Percentiles rank a stretch among this genome's conserved stretches.
Conservation (phyloP, 106 monocot genomes). For the Agapanthus africanus region DNA sequence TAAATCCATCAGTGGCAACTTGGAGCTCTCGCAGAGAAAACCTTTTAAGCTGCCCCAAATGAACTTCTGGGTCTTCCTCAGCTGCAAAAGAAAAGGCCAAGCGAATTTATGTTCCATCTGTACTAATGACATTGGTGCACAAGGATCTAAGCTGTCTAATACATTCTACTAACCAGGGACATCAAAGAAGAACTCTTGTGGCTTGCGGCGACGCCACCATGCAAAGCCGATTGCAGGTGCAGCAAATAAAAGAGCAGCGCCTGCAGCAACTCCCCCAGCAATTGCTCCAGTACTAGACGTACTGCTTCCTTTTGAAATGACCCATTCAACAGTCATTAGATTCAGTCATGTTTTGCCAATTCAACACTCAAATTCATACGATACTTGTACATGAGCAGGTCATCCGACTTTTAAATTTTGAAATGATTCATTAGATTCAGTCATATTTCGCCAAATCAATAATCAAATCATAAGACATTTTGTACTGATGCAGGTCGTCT, state of each 20-base stretch:
- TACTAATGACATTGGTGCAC: too few relatives aligned
- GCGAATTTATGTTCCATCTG: too few relatives aligned
- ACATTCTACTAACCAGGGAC: slow-evolving; percentile 39
- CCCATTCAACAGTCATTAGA: slow-evolving; percentile 1
- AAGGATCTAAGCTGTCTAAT: background rate
- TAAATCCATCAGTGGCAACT: slow-evolving; percentile 68
- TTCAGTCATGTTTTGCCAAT: too few relatives aligned
- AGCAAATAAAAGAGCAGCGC: slow-evolving; percentile 51
- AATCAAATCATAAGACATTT: background rate
- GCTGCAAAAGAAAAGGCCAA: slow-evolving; percentile 17
- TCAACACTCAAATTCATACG: too few relatives aligned
- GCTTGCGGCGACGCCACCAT: slow-evolving; percentile 53
- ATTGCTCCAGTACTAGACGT: slow-evolving; percentile 53
- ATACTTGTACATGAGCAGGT: too few relatives aligned
- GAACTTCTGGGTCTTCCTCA: slow-evolving; percentile 71
- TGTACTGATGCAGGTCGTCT: background rate
- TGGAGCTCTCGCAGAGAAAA: slow-evolving; percentile 64
- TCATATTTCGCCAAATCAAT: background rate
- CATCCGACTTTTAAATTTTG: too few relatives aligned
- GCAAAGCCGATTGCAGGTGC: slow-evolving; percentile 60
- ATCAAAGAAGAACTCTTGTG: slow-evolving; percentile 57
- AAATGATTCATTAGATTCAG: too few relatives aligned
- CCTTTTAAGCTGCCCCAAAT: slow-evolving; percentile 64
- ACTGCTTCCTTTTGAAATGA: slow-evolving; percentile 23
- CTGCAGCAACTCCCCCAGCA: slow-evolving; percentile 56